phyloP scores from a whole-genome alignment of 2,329 filamentous ascomycete genomes.

The Colletotrichum lentis region DNA sequence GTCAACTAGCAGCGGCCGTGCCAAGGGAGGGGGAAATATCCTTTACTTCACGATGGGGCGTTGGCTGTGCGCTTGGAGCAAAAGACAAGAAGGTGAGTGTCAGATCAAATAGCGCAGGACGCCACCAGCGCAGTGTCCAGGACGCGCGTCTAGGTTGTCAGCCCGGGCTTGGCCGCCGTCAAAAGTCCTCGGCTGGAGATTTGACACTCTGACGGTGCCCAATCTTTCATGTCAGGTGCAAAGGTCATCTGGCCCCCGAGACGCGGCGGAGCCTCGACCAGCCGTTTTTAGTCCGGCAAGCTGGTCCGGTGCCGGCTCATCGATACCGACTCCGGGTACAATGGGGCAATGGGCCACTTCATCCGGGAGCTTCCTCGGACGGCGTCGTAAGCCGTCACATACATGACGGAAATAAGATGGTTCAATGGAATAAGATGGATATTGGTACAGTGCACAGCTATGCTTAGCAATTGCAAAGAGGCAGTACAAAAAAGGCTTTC shows the following conservation, averaged over 20 bases:
- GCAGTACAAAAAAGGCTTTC: constrained; percentile 29
- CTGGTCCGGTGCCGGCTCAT: background rate
- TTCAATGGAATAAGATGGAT: constrained; percentile 7
- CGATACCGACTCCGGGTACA: background rate
- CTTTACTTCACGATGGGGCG: background rate
- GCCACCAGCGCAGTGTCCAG: too few species aligned
- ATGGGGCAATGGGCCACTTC: background rate
- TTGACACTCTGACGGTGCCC: background rate
- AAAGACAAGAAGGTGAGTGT: background rate
- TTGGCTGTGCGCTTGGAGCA: background rate
- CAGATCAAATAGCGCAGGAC: background rate
- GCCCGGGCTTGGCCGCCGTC: background rate
- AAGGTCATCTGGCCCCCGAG: too few species aligned
- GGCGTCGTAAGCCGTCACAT: background rate
- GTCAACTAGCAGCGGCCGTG: background rate
- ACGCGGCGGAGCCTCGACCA: too few species aligned
- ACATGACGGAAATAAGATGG: too few species aligned
- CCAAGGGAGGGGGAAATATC: background rate
- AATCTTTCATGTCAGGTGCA: background rate
- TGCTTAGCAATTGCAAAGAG: constrained; percentile 26
- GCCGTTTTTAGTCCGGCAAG: background rate
- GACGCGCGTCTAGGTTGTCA: background rate
- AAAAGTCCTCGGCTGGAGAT: background rate
- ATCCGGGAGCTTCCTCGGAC: background rate
- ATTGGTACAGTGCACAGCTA: constrained; percentile 34